Evolutionary conservation across 805 yeast species (phyloP), one percentile per base, ranked within the genome.

Genomic region (Grigorovia jiainica): DNA sequence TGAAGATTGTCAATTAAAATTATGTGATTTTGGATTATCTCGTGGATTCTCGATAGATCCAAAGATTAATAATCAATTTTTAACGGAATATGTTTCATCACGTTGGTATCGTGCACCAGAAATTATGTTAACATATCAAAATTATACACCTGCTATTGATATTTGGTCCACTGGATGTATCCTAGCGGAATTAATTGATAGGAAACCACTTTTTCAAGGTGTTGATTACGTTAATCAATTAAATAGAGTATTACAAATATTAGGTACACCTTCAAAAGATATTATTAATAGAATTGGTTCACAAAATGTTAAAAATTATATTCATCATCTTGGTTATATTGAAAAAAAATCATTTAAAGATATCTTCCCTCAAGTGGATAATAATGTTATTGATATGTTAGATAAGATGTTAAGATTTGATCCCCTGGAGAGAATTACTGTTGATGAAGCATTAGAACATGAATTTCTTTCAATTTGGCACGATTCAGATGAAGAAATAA

Each of bases 61-160:
- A 1, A 87, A 80, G 47, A 82, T 79, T 51, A 87, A 87, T 53
- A 82, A 83, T 27, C 96, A 95, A 13, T 90, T 86, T 55, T 67
- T 89, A 71, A 90, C 97, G 1, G 97, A 90, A 62, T 92, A 90
- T 59, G 97, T 90, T 21, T 97, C 97, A 23, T 90, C 97, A 1
- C 73, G 97, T 60, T 90, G 97, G 97, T 90, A 92, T 64, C 71
- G 98, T 51, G 97, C 97, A 3, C 98, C 98, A 0, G 98, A 90
- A 58, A 87, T 90, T 63, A 90, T 90, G 87, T 71, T 92, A 42
- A 81, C 94, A 47, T 87, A 85, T 68, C 92, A 90, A 61, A 85
- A 87, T 43, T 90, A 90, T 64, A 82, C 97, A 4, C 87, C 86
- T 65, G 96, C 97, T 23, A 89, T 92, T 45, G 98, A 90, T 63